Percentiles rank a stretch among this genome's conserved stretches.
phyloP scores from a whole-genome alignment of 192 early-diverging fungal species.

The Umbelopsis ramanniana region DNA sequence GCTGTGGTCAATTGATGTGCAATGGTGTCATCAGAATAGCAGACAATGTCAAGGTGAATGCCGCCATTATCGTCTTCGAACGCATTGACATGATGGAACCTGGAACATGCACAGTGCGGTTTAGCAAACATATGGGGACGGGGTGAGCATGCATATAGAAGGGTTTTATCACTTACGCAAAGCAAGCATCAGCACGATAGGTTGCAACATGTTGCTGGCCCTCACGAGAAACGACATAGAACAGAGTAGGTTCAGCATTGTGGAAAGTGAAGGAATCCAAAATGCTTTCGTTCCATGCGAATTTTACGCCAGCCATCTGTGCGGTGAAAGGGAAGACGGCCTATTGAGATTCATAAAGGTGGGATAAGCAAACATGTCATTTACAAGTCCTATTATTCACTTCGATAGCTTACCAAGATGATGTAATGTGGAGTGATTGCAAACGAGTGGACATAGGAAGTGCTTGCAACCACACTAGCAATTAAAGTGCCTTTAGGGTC shows the following conservation, averaged over 20 bases:
- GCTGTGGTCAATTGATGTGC: constrained; percentile 61
- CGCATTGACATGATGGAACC: constrained; percentile 76
- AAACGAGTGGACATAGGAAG: constrained; percentile 79
- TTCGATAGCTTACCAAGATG: constrained; percentile 56
- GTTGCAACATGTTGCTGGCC: constrained; percentile 67
- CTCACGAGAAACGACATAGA: constrained; percentile 77
- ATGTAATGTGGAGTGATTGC: constrained; percentile 74
- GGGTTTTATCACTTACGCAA: constrained; percentile 19
- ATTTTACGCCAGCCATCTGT: constrained; percentile 65
- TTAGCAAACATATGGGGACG: too few relatives aligned
- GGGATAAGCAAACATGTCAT: not conserved
- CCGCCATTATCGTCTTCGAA: constrained; percentile 68
- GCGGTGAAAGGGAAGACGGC: constrained; percentile 63
- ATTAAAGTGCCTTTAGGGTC: constrained; percentile 68
- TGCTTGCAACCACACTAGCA: constrained; percentile 63
- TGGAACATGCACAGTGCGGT: too few relatives aligned
- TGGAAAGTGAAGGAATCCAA: constrained; percentile 73
- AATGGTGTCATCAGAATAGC: constrained; percentile 65
- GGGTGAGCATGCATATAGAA: too few relatives aligned
- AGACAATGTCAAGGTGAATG: constrained; percentile 57
- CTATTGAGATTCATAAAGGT: constrained; percentile 20
- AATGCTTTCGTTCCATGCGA: constrained; percentile 73
- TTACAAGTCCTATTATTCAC: not conserved
- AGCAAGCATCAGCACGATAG: constrained; percentile 68
- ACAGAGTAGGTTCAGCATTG: constrained; percentile 55